Base-by-base conservation (phyloP, 2,329 filamentous ascomycete species). In the Aspergillus eucalypticola region DNA sequence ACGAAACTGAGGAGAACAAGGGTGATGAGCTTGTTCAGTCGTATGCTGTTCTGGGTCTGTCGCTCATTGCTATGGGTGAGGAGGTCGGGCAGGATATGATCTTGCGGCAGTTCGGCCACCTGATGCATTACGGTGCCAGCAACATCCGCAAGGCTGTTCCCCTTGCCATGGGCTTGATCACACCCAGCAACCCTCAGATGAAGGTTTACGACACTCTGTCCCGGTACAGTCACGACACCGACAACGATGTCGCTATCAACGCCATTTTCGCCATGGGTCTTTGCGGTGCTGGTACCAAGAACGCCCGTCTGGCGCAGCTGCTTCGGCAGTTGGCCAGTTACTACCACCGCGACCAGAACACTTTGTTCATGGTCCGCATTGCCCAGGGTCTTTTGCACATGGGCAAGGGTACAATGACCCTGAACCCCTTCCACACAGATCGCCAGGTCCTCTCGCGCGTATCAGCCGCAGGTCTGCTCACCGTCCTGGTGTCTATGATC, bases 41-140 rank as follows among this genome's bases (percentile, higher is more conserved):
- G 3, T 99, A 99, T 73, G 95, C 95, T 58, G 94, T 99, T 3
- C 85, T 99, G 60, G 96, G 95, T 69, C 88, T 99, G 60, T 94
- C 92, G 11, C 82, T 99, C 57, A 95, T 99, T 60, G 90, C 94
- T 15, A 99, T 99, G 95, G 95, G 95, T 62, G 95, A 99, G 76
- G 96, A 99, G 61, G 89, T 99, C 59, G 96, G 96, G 5, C 95
- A 99, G 76, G 95, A 99, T 74, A 99, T 99, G 95, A 93, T 98
- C 10, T 84, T 99, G 42, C 90, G 95, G 60, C 95, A 97, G 73
- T 98, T 99, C 70, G 95, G 93, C 53, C 95, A 99, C 76, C 84
- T 99, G 62, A 99, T 99, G 95, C 95, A 99, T 80, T 99, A 99
- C 72, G 95, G 96, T 65, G 94, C 97, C 76, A 85, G 93, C 73